Evolutionary conservation across 2,329 filamentous ascomycete genomes (phyloP).

Genomic region (Scorias spongiosa): DNA sequence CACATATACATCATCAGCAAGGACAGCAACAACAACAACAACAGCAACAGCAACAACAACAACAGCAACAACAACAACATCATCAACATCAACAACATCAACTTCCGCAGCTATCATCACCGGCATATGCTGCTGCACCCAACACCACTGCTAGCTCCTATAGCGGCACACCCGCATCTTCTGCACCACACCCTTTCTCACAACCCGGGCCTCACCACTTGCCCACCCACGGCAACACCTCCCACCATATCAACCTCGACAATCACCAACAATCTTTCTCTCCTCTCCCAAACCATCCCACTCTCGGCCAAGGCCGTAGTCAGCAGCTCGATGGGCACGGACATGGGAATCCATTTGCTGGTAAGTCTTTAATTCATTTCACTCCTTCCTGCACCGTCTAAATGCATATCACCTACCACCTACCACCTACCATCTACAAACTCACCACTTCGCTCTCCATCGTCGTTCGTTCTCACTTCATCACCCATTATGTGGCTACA

Average conservation of each 20-base stretch:
- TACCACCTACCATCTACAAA: background rate
- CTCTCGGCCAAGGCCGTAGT: background rate
- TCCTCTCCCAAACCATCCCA: slow-evolving; percentile 1
- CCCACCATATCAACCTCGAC: too few relatives aligned
- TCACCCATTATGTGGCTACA: background rate
- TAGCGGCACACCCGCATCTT: background rate
- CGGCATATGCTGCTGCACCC: slow-evolving; percentile 13
- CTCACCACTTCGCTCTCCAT: background rate
- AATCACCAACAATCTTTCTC: slow-evolving; percentile 1
- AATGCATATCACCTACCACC: background rate
- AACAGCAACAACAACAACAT: slow-evolving; percentile 11
- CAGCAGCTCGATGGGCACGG: background rate
- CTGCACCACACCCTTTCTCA: background rate
- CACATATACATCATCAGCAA: slow-evolving; percentile 20
- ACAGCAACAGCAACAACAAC: slow-evolving; percentile 20
- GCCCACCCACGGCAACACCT: background rate
- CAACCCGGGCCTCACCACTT: background rate
- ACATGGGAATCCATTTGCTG: slow-evolving; percentile 6
- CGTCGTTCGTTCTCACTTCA: background rate
- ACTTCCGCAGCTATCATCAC: slow-evolving; percentile 6
- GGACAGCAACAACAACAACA: slow-evolving; percentile 18
- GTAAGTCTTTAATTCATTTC: slow-evolving; percentile 20
- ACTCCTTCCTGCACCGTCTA: background rate
- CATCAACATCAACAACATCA: slow-evolving; percentile 1
- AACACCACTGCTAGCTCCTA: background rate